These are phyloP conservation scores for Aspergillus jensenii DNA, from an alignment of 2,329 filamentous ascomycete species.

Conservation along the genomic window DNA sequence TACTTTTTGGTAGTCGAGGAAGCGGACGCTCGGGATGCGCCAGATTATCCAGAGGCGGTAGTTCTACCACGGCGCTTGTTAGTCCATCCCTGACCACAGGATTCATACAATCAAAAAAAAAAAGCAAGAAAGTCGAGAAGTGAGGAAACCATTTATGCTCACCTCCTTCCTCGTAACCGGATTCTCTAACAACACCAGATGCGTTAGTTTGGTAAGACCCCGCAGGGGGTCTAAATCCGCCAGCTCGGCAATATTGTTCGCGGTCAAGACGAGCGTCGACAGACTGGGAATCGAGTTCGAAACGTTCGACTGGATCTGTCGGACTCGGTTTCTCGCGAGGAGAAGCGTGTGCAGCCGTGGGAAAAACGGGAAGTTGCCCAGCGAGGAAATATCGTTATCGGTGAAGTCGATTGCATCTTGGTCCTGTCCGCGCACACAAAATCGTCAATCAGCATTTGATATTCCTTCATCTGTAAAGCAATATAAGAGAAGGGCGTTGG, in stretches of 20 bases:
- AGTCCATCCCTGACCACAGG: background rate
- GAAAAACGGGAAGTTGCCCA: constrained; percentile 90
- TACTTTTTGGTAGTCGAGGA: constrained; percentile 90
- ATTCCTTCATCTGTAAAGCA: background rate
- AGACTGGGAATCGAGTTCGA: constrained; percentile 77
- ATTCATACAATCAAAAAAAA: background rate
- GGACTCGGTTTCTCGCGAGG: constrained; percentile 83
- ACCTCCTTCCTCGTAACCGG: constrained; percentile 92
- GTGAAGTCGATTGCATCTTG: constrained; percentile 98
- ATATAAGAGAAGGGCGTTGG: constrained; percentile 24
- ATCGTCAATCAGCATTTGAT: background rate
- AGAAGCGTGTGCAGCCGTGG: constrained; percentile 85
- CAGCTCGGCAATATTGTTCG: constrained; percentile 80
- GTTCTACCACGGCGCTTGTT: constrained; percentile 57
- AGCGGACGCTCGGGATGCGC: constrained; percentile 79
- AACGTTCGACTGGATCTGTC: constrained; percentile 74
- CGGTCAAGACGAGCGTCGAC: constrained; percentile 75
- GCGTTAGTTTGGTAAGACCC: constrained; percentile 68
- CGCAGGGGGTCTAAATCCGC: constrained; percentile 82
- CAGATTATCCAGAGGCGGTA: constrained; percentile 92
- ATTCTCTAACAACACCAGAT: constrained; percentile 81
- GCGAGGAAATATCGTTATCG: constrained; percentile 89
- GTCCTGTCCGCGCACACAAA: constrained; percentile 57
- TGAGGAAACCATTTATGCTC: constrained; percentile 37
- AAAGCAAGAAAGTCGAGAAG: background rate